A percentile compares a stretch with the other conserved stretches of the same genome.
These are phyloP conservation scores for Emmonsia crescens DNA, from an alignment of 2,329 filamentous ascomycete species.

Conservation along the genomic window DNA sequence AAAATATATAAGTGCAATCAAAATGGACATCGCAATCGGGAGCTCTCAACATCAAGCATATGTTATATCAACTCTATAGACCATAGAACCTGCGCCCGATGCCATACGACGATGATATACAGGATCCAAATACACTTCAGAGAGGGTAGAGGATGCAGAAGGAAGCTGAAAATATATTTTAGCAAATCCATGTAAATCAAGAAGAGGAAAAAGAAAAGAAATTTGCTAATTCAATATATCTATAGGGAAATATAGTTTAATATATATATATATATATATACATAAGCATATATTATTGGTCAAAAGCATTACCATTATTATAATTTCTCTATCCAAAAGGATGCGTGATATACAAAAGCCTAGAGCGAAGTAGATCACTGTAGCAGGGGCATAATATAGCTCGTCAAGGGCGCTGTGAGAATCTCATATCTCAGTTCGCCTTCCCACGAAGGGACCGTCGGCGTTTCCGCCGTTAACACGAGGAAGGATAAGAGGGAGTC, in stretches of 20 bases:
- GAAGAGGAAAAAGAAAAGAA: background rate
- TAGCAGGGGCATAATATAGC: slow-evolving; percentile 23
- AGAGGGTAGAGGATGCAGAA: too few species aligned
- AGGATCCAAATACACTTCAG: too few species aligned
- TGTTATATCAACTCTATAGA: background rate
- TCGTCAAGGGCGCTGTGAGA: slow-evolving; percentile 26
- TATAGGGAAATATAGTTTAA: background rate
- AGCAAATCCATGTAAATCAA: too few species aligned
- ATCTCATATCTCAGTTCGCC: slow-evolving; percentile 26
- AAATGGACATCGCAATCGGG: too few species aligned
- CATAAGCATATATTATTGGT: background rate
- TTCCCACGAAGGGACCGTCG: slow-evolving; percentile 22
- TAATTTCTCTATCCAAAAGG: background rate
- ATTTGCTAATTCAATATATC: background rate
- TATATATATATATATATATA: too few species aligned
- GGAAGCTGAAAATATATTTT: too few species aligned
- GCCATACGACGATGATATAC: background rate
- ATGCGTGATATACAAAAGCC: background rate
- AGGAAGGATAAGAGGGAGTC: slow-evolving; percentile 28
- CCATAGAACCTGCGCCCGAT: background rate
- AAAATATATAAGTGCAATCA: background rate
- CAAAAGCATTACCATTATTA: background rate
- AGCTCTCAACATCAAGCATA: background rate
- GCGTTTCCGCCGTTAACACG: slow-evolving; percentile 19
- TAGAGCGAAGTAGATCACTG: background rate